A percentile compares a stretch with the other conserved stretches of the same genome.
Evolutionary conservation across 495 filamentous ascomycete species (phyloP).

Genomic region (Copromyces sp.): DNA sequence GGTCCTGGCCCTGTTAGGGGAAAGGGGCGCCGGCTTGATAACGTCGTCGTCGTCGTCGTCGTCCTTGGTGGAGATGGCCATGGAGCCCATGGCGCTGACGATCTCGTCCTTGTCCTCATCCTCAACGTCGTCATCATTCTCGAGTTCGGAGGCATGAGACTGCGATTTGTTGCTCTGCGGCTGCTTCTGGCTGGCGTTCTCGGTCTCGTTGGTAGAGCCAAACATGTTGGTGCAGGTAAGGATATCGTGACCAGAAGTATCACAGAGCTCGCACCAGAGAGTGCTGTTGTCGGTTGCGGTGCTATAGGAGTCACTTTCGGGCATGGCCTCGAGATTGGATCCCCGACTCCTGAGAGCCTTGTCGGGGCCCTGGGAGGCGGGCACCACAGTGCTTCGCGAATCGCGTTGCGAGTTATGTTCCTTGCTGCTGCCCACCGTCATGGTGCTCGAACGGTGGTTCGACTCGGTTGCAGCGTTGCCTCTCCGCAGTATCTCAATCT

Average conservation of each 20-base stretch:
- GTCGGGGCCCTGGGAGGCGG: slow-evolving; percentile 34
- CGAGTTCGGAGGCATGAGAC: background rate
- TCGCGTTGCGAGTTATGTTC: slow-evolving; percentile 44
- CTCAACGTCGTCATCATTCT: background rate
- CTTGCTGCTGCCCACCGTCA: slow-evolving; percentile 42
- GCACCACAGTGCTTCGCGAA: slow-evolving; percentile 47
- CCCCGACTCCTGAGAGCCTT: slow-evolving; percentile 29
- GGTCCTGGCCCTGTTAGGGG: slow-evolving; percentile 33
- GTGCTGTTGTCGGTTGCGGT: slow-evolving; percentile 61
- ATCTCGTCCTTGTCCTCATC: slow-evolving; percentile 36
- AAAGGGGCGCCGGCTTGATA: slow-evolving; percentile 41
- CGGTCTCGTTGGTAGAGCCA: slow-evolving; percentile 17
- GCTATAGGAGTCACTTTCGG: slow-evolving; percentile 62
- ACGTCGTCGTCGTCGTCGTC: slow-evolving; percentile 23
- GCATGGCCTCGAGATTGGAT: slow-evolving; percentile 46
- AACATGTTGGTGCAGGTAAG: slow-evolving; percentile 88
- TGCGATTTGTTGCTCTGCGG: slow-evolving; percentile 11
- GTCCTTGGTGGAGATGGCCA: slow-evolving; percentile 26
- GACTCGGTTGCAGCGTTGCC: slow-evolving; percentile 19
- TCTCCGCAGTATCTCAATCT: slow-evolving; percentile 59
- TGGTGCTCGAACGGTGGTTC: slow-evolving; percentile 36
- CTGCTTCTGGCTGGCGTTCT: slow-evolving; percentile 17
- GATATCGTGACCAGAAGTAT: slow-evolving; percentile 88
- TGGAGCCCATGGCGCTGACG: slow-evolving; percentile 33
- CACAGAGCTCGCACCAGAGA: slow-evolving; percentile 94